Evolutionary conservation across 2,329 filamentous ascomycete species (phyloP), one percentile per base, ranked within the genome.

Genomic region (Polytolypa hystricis): DNA sequence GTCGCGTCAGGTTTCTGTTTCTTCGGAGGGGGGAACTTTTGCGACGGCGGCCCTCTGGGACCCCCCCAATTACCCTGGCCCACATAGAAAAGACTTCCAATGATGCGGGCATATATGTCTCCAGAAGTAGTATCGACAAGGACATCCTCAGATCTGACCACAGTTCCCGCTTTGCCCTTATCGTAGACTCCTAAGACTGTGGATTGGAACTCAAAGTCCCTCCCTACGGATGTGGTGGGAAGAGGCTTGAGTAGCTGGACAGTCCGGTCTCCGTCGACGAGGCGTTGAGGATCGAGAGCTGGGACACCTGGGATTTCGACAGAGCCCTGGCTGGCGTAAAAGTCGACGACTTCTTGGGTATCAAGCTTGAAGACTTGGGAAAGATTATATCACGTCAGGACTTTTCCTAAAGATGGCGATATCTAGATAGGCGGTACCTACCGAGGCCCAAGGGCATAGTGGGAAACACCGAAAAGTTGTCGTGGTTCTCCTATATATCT

Each of bases 121-220:
- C 76, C 79, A 3, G 61, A 73, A 40, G 62, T 64, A 36, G 66
- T 73, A 46, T 93, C 83, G 15, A 89, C 81, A 29, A 93, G 71
- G 37, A 81, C 70, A 43, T 76, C 74, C 66, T 91, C 81, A 4
- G 76, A 80, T 62, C 91, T 84, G 29, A 89, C 68, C 3, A 93
- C 84, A 8, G 79, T 82, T 1, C 84, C 74, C 50, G 84, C 84
- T 12, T 26, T 35, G 23, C 60, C 62, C 69, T 93, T 93, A 66
- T 93, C 84, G 58, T 89, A 93, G 23, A 91, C 82, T 33, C 84
- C 84, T n/a, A 91, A 60, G 14, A 91, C 81, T 57, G 81, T 86
- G 52, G 70, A 77, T 48, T 81, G 73, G 45, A 83, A 62, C 67
- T 91, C 80, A 57, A 91, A 91, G 45, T 71, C 74, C 45, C 68